Evolutionary conservation across 225 moss, liverwort and hornwort genomes (phyloP).

Genomic region (Sphagnum contortum): DNA sequence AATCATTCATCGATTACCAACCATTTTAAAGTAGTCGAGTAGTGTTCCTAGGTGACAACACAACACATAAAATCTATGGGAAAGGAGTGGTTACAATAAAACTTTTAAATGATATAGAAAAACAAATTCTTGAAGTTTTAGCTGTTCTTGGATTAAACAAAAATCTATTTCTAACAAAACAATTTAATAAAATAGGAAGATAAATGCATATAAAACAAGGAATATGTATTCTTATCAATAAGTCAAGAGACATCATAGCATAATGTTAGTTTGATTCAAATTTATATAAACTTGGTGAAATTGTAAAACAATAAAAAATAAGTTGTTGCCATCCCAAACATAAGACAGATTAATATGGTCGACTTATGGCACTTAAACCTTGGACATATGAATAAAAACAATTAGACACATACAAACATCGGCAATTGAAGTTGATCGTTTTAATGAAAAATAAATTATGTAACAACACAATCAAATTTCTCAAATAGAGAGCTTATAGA

Average conservation of each 20-base stretch:
- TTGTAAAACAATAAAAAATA: not conserved
- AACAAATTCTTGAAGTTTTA: too few relatives aligned
- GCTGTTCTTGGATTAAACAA: not conserved
- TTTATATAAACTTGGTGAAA: not conserved
- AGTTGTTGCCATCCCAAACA: not conserved
- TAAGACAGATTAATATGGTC: not conserved
- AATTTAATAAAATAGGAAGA: not conserved
- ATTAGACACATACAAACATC: not conserved
- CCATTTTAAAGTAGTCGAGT: not conserved
- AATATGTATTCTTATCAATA: not conserved
- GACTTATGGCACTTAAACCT: not conserved
- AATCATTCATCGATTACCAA: not conserved
- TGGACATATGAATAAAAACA: not conserved
- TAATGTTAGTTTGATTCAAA: not conserved
- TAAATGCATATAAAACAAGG: not conserved
- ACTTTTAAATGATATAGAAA: too few relatives aligned
- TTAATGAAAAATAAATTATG: too few relatives aligned
- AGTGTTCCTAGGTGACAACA: not conserved
- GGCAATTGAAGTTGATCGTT: not conserved
- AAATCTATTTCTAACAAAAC: not conserved
- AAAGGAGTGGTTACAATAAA: not conserved
- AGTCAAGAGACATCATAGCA: not conserved
- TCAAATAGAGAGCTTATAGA: too few relatives aligned
- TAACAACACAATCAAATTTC: too few relatives aligned
- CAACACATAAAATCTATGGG: not conserved